A percentile compares a stretch with the other conserved stretches of the same genome.
Conservation (phyloP, 2,329 filamentous ascomycete species). For the Penicillium paneum region DNA sequence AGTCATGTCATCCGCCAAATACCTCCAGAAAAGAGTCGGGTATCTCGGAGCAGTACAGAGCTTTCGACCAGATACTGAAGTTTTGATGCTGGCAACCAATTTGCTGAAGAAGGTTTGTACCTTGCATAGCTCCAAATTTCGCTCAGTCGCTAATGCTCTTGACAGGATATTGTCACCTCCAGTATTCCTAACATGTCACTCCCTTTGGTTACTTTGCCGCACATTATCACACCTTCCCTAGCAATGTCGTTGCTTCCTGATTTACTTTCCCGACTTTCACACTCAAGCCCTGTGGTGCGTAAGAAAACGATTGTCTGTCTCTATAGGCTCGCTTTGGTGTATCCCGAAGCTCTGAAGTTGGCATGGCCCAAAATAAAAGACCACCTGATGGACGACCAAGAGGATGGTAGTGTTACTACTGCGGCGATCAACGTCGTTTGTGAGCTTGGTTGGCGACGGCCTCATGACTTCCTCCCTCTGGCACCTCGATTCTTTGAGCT, state of each 20-base stretch:
- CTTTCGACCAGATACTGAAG: slow-evolving; percentile 92
- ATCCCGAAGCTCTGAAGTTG: slow-evolving; percentile 85
- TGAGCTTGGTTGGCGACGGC: slow-evolving; percentile 89
- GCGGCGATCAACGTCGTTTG: slow-evolving; percentile 97
- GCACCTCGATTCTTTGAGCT: slow-evolving; percentile 90
- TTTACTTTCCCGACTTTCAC: slow-evolving; percentile 77
- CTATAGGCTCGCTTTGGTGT: slow-evolving; percentile 91
- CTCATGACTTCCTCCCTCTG: slow-evolving; percentile 87
- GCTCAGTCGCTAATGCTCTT: slow-evolving; percentile 13
- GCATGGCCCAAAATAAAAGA: slow-evolving; percentile 99
- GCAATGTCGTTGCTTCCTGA: slow-evolving; percentile 86
- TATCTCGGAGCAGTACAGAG: slow-evolving; percentile 95
- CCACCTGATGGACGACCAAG: slow-evolving; percentile 79
- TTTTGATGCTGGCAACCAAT: slow-evolving; percentile 96
- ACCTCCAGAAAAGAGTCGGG: slow-evolving; percentile 90
- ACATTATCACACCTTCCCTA: slow-evolving; percentile 88
- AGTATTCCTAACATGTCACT: slow-evolving; percentile 75
- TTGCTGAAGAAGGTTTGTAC: slow-evolving; percentile 77
- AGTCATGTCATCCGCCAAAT: slow-evolving; percentile 96
- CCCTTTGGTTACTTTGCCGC: slow-evolving; percentile 84
- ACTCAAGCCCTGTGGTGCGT: slow-evolving; percentile 78
- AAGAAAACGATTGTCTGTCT: slow-evolving; percentile 97
- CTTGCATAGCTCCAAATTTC: not conserved
- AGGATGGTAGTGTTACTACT: slow-evolving; percentile 89
- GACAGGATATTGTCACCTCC: slow-evolving; percentile 59